These are phyloP conservation scores for Salvia miltiorrhiza DNA, from an alignment of 257 asterid genomes.

Conservation along the genomic window DNA sequence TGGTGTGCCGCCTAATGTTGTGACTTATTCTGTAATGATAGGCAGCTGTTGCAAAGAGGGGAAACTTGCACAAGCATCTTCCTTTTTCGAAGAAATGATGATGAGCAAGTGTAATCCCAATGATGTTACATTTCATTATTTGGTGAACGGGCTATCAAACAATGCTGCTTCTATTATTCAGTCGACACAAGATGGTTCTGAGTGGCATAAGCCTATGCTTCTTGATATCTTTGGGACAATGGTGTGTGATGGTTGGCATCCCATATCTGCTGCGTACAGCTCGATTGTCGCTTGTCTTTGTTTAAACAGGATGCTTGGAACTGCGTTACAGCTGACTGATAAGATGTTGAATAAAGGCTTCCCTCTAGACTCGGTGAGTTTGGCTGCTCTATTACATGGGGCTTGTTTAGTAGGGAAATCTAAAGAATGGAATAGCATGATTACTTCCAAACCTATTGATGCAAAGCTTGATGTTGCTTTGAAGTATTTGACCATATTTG, in stretches of 20 bases:
- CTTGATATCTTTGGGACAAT: slow-evolving; percentile 49
- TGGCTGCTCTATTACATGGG: slow-evolving; percentile 68
- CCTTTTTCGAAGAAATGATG: slow-evolving; percentile 72
- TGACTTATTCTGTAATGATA: slow-evolving; percentile 70
- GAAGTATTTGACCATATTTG: slow-evolving; percentile 53
- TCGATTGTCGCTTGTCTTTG: slow-evolving; percentile 69
- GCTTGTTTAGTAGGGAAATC: slow-evolving; percentile 62
- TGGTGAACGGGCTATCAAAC: slow-evolving; percentile 71
- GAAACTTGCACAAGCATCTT: slow-evolving; percentile 57
- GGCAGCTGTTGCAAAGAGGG: slow-evolving; percentile 76
- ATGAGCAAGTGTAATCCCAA: slow-evolving; percentile 65
- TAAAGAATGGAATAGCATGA: slow-evolving; percentile 65
- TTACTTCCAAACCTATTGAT: slow-evolving; percentile 38
- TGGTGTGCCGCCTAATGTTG: slow-evolving; percentile 72
- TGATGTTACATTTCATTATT: slow-evolving; percentile 68
- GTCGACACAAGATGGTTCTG: slow-evolving; percentile 16
- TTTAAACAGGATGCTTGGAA: slow-evolving; percentile 54
- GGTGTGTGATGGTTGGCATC: slow-evolving; percentile 57
- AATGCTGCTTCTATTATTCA: slow-evolving; percentile 20
- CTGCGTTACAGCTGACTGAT: slow-evolving; percentile 50
- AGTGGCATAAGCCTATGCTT: slow-evolving; percentile 40
- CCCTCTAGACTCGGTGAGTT: slow-evolving; percentile 42
- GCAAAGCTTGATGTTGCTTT: slow-evolving; percentile 47
- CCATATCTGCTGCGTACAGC: slow-evolving; percentile 63
- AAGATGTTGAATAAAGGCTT: slow-evolving; percentile 50